Base-by-base conservation (phyloP, 2,329 filamentous ascomycete genomes). In the Penicillium sp. region DNA sequence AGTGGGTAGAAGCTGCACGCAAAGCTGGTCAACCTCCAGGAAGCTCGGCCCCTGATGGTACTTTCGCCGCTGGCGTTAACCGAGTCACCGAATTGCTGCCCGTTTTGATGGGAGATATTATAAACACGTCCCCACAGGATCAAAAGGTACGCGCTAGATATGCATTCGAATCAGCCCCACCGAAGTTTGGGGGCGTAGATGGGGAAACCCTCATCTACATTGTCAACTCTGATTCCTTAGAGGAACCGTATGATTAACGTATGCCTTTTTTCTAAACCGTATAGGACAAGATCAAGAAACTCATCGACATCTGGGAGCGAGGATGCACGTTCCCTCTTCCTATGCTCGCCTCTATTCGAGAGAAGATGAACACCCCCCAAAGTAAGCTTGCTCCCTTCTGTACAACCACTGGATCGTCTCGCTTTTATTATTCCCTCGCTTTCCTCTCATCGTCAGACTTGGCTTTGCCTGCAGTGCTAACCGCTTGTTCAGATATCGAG, bases 231-330 rank as follows among this genome's bases (percentile, higher is more conserved):
- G 39, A 22, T 41, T n/a, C 27, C 57, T 57, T 64, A 68, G 65
- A 63, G 63, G 71, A 70, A 76, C 70, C 71, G 70, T 69, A 61
- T 66, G 67, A 80, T 81, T 84, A 80, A 84, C 81, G 71, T 78
- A 76, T 76, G 57, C 58, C 67, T 73, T 70, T 41, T 41, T 72
- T 60, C 55, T 67, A 86, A 80, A 88, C 56, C 48, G 65, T 87
- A 81, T 89, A 95, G 90, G 91, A 96, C 74, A 98, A 97, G 81
- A 93, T 98, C 76, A 88, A 84, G 73, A 98, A 98, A 75, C 85
- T 99, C 67, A 82, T 98, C 78, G 93, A 96, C 73, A 99, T 99
- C 66, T 99, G 95, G 95, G 93, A 97, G 74, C 95, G 95, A 71
- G 91, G 91, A 63, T 88, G 90, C 72, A 98, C 93, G 22, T 98